Evolutionary conservation across 352 stramenopile species (phyloP), one percentile per base, ranked within the genome.

Genomic region (Phytopythium boreale): DNA sequence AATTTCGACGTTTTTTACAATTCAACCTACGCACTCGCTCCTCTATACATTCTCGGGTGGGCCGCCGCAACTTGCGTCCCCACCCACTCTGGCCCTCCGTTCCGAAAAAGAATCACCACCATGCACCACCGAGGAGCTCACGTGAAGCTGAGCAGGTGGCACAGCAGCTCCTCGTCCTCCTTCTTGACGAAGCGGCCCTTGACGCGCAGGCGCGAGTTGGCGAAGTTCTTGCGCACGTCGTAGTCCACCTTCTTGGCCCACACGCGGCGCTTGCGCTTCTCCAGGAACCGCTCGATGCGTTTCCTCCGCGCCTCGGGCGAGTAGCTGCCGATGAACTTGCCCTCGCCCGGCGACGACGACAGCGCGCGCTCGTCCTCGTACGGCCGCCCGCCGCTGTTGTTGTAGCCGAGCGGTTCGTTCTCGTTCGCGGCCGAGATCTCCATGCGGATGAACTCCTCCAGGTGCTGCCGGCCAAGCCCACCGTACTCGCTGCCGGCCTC

Each of bases 141-240:
- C 64, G 80, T 95, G 68, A 87, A 88, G 72, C 84, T 92, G 69
- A 95, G 60, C 57, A 92, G 69, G 62, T 90, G 75, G 60, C 90
- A 92, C 49, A 98, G 72, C 63, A 97, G 68, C 72, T 97, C 82
- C 68, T 98, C 91, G 74, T 99, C 97, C 71, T 99, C 97, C 68
- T 99, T 99, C 79, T 99, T 99, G 31, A 99, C 97, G 76, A 99
- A 99, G 50, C 97, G 89, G 51, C 97, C 95, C 73, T 99, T 99
- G 14, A 99, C 96, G 55, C 97, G 86, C 69, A 99, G 76, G 55
- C 97, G 82, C 77, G 93, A 98, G 81, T 99, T 97, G 50, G 97
- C 97, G 86, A 99, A 99, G 72, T 99, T 99, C 80, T 99, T 99
- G 55, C 97, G 83, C 26, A 99, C 96, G 69, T 99, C 96, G 71